Base-by-base conservation (phyloP, 1,284 basidiomycete genomes). In the Neolentinus lepideus region DNA sequence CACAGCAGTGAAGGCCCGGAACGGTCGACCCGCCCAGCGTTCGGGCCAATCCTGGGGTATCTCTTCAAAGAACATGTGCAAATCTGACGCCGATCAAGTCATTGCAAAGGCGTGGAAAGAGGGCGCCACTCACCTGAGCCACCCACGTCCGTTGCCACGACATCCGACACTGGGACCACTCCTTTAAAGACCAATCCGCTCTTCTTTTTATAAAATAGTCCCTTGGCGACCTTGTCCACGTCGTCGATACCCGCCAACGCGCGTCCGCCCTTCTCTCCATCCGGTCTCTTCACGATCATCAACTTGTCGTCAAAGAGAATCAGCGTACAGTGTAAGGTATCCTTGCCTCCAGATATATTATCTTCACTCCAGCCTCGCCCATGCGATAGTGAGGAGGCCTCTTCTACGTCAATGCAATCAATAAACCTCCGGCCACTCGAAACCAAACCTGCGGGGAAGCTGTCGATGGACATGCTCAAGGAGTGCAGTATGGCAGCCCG, bases 271-370 rank as follows among this genome's bases (percentile, higher is more conserved):
- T 88, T 87, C 57, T 91, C 82, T 2, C 82, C 78, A 46, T 81
- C 81, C 8, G 90, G 88, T 27, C 97, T 83, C 72, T 98, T 98
- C 54, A 88, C 88, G 58, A 99, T 85, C 66, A 98, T 81, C 27
- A 99, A 74, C 65, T 93, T 92, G 72, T 99, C 97, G 63, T 96
- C 91, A 65, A 99, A 99, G 43, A 99, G 76, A 69, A 99, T 92
- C 33, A 99, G 74, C 0, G 90, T 92, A 69, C 92, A 95, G 63
- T 92, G 90, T 10, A 98, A 76, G 2, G 76, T 59, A 21, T 33
- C 48, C 16, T 22, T 33, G n/a, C 51, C 54, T 24, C 56, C 47
- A 19, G 53, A 54, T 2, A 36, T 21, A 14, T 35, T 46, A 36
- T 36, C 26, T 0, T 47, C 53, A 56, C 9, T 61, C 52, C 1